Conservation (phyloP, 768 basidiomycete genomes). For the Inosperma sp. region DNA sequence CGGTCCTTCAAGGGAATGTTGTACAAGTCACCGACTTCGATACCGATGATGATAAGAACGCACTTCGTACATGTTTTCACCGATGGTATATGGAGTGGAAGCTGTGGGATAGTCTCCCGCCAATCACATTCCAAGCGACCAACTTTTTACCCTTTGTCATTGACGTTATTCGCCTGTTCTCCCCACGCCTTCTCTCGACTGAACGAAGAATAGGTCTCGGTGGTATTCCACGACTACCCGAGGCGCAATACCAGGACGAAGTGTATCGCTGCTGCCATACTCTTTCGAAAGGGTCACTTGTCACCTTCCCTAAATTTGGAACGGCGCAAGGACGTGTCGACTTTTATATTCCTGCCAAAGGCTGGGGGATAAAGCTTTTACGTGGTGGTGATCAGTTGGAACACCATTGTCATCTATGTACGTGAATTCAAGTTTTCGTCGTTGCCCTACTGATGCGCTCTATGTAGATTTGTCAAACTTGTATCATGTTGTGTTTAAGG, state of each 20-base stretch:
- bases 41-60: background rate
- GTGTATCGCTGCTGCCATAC: slow-evolving; percentile 15
- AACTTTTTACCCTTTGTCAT: slow-evolving; percentile 5
- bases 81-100: slow-evolving; percentile 18
- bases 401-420: slow-evolving; percentile 1
- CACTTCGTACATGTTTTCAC: slow-evolving; percentile 8
- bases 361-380: slow-evolving; percentile 19
- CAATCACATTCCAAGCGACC: background rate
- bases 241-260: slow-evolving; percentile 19
- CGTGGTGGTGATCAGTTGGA: slow-evolving; percentile 13
- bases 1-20: background rate
- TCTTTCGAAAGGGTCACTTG: slow-evolving; percentile 13
- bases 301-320: slow-evolving; percentile 17
- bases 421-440: background rate
- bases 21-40: no score
- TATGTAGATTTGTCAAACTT: background rate
- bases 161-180: slow-evolving; percentile 4
- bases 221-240: slow-evolving; percentile 12
- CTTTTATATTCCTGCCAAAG: slow-evolving; percentile 17
- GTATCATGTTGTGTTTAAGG: background rate
- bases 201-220: slow-evolving; percentile 9
- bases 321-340: slow-evolving; percentile 12
- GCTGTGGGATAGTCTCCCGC: slow-evolving; percentile 6
- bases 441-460: background rate
- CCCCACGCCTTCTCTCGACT: slow-evolving; percentile 10